A percentile compares a stretch with the other conserved stretches of the same genome.
Conservation (phyloP, 441 rosid genomes). For the Flueggea neowawraea region DNA sequence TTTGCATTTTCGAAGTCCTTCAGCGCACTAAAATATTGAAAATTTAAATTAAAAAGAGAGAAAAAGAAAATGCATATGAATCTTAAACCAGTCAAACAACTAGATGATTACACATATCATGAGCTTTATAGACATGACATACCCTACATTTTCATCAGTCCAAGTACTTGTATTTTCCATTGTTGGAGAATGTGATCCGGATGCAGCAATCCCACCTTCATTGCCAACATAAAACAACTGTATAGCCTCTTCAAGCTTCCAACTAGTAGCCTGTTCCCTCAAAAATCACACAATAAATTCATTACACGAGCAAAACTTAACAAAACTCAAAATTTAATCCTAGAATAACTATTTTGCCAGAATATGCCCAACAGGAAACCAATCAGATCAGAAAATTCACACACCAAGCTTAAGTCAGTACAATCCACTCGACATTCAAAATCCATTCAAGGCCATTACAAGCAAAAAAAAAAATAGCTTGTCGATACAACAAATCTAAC, state of each 20-base stretch:
- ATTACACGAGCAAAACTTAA: neutral
- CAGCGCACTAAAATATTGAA: constrained; percentile 33
- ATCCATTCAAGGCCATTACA: no score
- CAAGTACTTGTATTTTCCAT: constrained; percentile 19
- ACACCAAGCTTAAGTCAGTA: no score
- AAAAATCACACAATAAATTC: constrained; percentile 8
- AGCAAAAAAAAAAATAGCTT: no score
- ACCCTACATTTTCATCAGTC: constrained; percentile 46
- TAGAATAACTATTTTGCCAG: no score
- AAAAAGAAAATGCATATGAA: constrained; percentile 1
- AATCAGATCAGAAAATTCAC: no score
- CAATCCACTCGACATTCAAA: no score
- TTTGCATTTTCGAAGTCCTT: constrained; percentile 29
- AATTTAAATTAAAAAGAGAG: neutral
- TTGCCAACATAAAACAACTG: constrained; percentile 90
- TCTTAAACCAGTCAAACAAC: constrained; percentile 6
- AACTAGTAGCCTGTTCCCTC: constrained; percentile 74
- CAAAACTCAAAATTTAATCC: neutral
- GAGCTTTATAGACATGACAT: constrained; percentile 11
- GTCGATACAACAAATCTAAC: no score
- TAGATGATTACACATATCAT: neutral
- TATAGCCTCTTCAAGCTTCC: constrained; percentile 97
- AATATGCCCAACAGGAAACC: no score
- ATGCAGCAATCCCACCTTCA: constrained; percentile 44
- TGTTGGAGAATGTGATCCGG: constrained; percentile 43